Evolutionary conservation across 805 yeast genomes (phyloP).

Genomic region (Lipomyces yamadae): DNA sequence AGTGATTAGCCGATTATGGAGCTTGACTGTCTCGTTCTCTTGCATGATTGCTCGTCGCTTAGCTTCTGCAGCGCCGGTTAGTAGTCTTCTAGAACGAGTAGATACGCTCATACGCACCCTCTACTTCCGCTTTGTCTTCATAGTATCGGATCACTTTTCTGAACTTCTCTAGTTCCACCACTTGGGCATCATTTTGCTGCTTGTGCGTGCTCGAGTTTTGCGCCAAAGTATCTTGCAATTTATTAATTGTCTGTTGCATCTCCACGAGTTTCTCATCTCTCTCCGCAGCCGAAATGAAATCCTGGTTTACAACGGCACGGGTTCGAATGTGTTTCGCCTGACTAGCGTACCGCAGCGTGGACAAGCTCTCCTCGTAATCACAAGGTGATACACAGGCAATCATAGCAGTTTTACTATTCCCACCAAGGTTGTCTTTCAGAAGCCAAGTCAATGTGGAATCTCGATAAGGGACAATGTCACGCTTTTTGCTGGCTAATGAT

Average conservation of each 20-base stretch:
- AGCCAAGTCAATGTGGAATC: constrained; percentile 73
- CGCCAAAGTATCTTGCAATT: constrained; percentile 40
- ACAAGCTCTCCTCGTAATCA: constrained; percentile 74
- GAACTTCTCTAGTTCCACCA: constrained; percentile 42
- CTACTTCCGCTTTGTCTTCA: constrained; percentile 43
- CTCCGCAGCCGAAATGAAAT: constrained; percentile 47
- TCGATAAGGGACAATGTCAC: constrained; percentile 57
- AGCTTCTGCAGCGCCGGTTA: constrained; percentile 38
- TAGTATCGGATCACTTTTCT: constrained; percentile 42
- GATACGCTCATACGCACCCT: constrained; percentile 9
- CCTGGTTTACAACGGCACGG: constrained; percentile 61
- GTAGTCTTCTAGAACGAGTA: not conserved
- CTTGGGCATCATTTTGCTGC: constrained; percentile 39
- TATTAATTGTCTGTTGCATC: constrained; percentile 49
- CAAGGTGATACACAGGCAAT: constrained; percentile 77
- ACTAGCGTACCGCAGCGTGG: constrained; percentile 77
- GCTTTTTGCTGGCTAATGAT: constrained; percentile 57
- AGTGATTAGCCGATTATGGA: constrained; percentile 43
- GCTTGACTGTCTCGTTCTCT: constrained; percentile 40
- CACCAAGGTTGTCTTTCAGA: constrained; percentile 80
- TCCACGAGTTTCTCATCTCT: constrained; percentile 48
- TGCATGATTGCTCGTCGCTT: constrained; percentile 43
- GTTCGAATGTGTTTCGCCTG: constrained; percentile 73
- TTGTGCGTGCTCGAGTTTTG: constrained; percentile 33
- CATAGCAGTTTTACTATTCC: constrained; percentile 88